Conservation (phyloP, 2,329 filamentous ascomycete genomes). For the Claviceps sorghi region DNA sequence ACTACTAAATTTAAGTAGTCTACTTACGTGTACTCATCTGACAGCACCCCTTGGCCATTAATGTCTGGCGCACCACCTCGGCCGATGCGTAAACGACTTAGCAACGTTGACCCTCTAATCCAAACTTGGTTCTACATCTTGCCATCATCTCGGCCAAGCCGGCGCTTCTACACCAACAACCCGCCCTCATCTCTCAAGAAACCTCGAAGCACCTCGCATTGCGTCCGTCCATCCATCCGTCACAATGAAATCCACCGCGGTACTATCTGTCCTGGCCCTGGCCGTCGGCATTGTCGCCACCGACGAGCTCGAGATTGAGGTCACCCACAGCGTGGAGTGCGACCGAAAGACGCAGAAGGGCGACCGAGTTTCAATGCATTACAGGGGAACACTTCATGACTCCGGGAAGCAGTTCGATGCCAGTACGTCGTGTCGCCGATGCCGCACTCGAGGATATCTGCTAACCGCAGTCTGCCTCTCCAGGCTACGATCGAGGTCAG, state of each 20-base stretch:
- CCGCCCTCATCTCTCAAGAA: too few relatives aligned
- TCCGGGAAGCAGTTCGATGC: conserved; percentile 74
- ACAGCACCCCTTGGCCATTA: too few relatives aligned
- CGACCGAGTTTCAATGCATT: conserved; percentile 76
- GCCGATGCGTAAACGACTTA: too few relatives aligned
- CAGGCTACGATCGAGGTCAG: conserved; percentile 56
- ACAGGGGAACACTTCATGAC: conserved; percentile 62
- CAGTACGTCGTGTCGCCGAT: conserved; percentile 24
- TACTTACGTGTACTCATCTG: too few relatives aligned
- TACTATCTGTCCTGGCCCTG: conserved; percentile 37
- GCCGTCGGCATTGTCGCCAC: conserved; percentile 37
- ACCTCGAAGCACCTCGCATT: too few relatives aligned
- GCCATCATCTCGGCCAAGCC: too few relatives aligned
- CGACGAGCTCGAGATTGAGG: conserved; percentile 60
- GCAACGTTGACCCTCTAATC: too few relatives aligned
- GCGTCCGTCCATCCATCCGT: too few relatives aligned
- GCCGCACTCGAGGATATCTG: not conserved
- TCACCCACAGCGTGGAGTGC: conserved; percentile 61
- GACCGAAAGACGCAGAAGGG: conserved; percentile 61
- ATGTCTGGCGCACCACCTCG: too few relatives aligned
- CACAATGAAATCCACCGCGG: conserved; percentile 35
- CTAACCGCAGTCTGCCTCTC: not conserved
- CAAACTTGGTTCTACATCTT: too few relatives aligned
- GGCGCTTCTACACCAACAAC: too few relatives aligned
- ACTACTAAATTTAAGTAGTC: too few relatives aligned